Conservation (phyloP, 805 yeast genomes). For the Starmera pachycereana region DNA sequence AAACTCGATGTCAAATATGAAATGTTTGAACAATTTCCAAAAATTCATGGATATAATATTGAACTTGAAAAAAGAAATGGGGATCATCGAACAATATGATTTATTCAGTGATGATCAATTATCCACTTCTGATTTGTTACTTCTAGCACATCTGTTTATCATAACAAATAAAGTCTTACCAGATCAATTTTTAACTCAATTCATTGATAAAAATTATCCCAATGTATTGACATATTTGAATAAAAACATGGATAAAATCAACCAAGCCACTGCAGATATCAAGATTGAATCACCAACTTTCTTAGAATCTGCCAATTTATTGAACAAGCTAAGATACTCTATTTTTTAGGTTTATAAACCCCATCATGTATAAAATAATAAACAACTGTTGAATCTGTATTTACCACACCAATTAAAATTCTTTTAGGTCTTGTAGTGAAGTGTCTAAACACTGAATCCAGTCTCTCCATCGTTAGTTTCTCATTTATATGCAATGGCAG, state of each 20-base stretch:
- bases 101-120: slow-evolving; percentile 4
- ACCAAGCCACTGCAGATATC: slow-evolving; percentile 4
- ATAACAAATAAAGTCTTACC: slow-evolving; percentile 25
- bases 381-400: slow-evolving; percentile 61
- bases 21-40: slow-evolving; percentile 12
- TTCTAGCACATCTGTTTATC: slow-evolving; percentile 26
- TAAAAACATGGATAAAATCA: slow-evolving; percentile 4
- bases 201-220: slow-evolving; percentile 19
- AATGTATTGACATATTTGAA: slow-evolving; percentile 11
- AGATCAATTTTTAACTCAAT: slow-evolving; percentile 26
- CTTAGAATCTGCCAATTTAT: slow-evolving; percentile 14
- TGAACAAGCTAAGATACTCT: slow-evolving; percentile 9
- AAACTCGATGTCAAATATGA: slow-evolving; percentile 19
- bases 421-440: slow-evolving; percentile 29
- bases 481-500: slow-evolving; percentile 23
- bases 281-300: slow-evolving; percentile 12
- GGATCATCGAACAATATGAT: slow-evolving; percentile 1
- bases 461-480: slow-evolving; percentile 25
- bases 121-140: slow-evolving; percentile 25
- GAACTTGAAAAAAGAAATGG: slow-evolving; percentile 9
- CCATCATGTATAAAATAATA: slow-evolving; percentile 63
- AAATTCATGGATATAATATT: slow-evolving; percentile 4
- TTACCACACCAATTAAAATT: slow-evolving; percentile 44
- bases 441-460: slow-evolving; percentile 30
- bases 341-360: slow-evolving; percentile 40